Evolutionary conservation across 2,329 filamentous ascomycete genomes (phyloP), one percentile per base, ranked within the genome.

Genomic region (Aureobasidium sp.): DNA sequence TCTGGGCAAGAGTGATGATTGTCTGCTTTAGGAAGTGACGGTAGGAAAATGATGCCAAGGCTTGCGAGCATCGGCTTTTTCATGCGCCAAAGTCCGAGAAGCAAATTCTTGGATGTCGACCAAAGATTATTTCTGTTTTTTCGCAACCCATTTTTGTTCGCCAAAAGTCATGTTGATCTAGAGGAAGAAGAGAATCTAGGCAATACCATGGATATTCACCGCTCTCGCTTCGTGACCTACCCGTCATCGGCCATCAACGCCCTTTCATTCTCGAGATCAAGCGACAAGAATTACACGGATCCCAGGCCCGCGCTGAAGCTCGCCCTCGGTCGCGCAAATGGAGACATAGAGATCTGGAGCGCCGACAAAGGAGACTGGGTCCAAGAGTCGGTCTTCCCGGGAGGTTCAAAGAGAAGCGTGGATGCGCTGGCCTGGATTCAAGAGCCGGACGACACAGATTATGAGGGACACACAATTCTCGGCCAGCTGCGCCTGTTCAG

Each of bases 331-430:
- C 87, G 94, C 67, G 89, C 90, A 63, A 97, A 97, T 73, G 94
- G 94, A 68, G 90, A 96, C 71, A 94, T 99, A 68, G 94, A 99
- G 77, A 91, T 99, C 66, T 99, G 94, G 94, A 96, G 96, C 74
- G 91, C 93, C 3, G 78, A 86, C 60, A 84, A 84, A 66, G 90
- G 90, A 17, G 79, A 82, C 64, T 99, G 94, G 94, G 83, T 91
- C 66, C 94, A 97, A 73, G 94, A 99, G 78, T 86, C 85, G 42
- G 85, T 92, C 64, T 87, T 97, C 56, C 83, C 85, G 39, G 92
- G 93, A 65, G 91, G 91, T 54, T 87, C 89, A 69, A 89, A 91
- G 68, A 83, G 91, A 66, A 95, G 89, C 70, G 88, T 97, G 64
- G 94, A 99, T 75, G 91, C 90, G 8, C 81, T 99, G 29, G 88